phyloP scores from a whole-genome alignment of 768 basidiomycete genomes.

The Cystofilobasidium ferigula region DNA sequence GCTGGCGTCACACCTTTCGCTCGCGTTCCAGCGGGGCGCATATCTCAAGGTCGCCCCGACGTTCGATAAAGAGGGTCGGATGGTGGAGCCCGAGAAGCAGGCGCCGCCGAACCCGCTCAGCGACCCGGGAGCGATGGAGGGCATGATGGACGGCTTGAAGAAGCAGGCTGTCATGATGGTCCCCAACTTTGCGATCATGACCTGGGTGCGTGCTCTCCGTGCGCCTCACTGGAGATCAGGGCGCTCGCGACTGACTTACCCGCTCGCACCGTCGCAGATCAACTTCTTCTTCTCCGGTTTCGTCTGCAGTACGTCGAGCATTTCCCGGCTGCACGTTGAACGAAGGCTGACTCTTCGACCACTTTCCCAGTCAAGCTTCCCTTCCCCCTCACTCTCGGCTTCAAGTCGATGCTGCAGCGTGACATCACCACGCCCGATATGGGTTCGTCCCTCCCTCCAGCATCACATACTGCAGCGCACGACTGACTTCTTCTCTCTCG shows the following conservation, averaged over 20 bases:
- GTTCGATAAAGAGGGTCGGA: slow-evolving; percentile 38
- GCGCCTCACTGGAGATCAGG: not conserved
- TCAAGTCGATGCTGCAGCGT: slow-evolving; percentile 95
- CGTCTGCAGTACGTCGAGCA: slow-evolving; percentile 67
- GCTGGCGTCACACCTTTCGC: slow-evolving; percentile 34
- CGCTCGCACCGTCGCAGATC: slow-evolving; percentile 46
- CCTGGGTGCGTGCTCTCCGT: slow-evolving; percentile 44
- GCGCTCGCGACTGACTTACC: not conserved
- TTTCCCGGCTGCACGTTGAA: slow-evolving; percentile 8
- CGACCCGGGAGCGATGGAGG: slow-evolving; percentile 88
- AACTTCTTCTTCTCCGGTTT: slow-evolving; percentile 99
- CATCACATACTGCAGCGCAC: no score
- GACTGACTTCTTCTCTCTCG: slow-evolving; percentile 51
- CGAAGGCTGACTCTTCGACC: not conserved
- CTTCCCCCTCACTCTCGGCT: slow-evolving; percentile 89
- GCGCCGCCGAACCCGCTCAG: slow-evolving; percentile 66
- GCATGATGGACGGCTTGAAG: slow-evolving; percentile 98
- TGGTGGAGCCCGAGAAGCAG: slow-evolving; percentile 33
- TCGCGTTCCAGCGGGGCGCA: slow-evolving; percentile 44
- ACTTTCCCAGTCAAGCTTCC: slow-evolving; percentile 71
- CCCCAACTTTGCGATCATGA: slow-evolving; percentile 89
- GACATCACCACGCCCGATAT: slow-evolving; percentile 36
- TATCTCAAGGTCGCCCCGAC: slow-evolving; percentile 76
- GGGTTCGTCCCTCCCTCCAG: slow-evolving; percentile 13
- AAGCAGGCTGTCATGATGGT: slow-evolving; percentile 71